Base-by-base conservation (phyloP, 768 basidiomycete genomes). In the Rhodotorula graminis region DNA sequence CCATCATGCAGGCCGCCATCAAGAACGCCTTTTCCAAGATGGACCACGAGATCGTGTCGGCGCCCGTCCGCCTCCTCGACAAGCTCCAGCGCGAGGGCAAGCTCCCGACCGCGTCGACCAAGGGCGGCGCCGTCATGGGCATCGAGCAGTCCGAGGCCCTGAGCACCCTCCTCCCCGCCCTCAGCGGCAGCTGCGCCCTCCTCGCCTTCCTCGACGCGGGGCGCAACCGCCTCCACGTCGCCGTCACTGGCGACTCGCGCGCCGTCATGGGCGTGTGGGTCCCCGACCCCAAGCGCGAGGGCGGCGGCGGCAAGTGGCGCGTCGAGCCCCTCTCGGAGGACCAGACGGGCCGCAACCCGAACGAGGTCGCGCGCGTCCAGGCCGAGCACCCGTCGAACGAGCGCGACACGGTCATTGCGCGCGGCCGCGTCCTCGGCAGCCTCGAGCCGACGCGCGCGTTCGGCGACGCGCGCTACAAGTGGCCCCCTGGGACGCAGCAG, bases 181-280 rank as follows among this genome's bases (percentile, higher is more conserved):
- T 95, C 62, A 89, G 79, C 86, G 95, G 95, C 8, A 93, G 92
- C 70, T 98, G 95, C 80, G 93, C 95, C 2, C 82, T 99, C 67
- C 84, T 94, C 81, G 89, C 93, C 0, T 80, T 94, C 59, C 86
- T 99, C 69, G 95, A 98, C 79, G 90, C 91, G 0, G 87, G 89
- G 12, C 85, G 89, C 70, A 86, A 85, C 58, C 88, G 93, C 79
- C 80, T 98, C 40, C 95, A 96, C 77, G 87, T 98, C 47, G 95
- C 95, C 16, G 88, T 88, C 76, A 89, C 93, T 10, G 96, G 96
- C 0, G 96, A 99, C 80, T 90, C 91, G 79, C 87, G 96, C 61
- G 96, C 96, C 21, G 93, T 99, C 12, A 94, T 95, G 31, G 96
- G 96, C 29, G 86, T 92, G 50, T 94, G 91, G 90, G 88, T 91